Evolutionary conservation across 2,329 filamentous ascomycete species (phyloP).

Genomic region (Curvularia hawaiiensis): DNA sequence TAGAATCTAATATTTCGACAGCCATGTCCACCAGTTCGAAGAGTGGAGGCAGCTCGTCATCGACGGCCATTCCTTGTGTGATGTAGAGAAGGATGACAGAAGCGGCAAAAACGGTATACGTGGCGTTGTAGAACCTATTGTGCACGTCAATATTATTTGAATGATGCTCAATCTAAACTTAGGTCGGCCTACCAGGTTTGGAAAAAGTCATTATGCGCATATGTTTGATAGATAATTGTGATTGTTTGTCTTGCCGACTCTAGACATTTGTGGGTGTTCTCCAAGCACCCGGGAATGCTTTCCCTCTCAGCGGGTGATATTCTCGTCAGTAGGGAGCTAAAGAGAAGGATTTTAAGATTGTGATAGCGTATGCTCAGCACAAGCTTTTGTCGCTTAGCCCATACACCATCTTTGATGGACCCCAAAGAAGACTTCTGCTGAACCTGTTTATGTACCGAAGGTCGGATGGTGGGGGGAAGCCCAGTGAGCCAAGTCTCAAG

Average conservation of each 20-base stretch:
- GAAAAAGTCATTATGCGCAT: neutral
- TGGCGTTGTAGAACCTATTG: neutral
- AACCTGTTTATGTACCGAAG: neutral
- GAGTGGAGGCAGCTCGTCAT: neutral
- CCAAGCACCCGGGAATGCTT: neutral
- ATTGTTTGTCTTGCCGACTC: neutral
- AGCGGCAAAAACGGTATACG: neutral
- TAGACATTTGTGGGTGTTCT: neutral
- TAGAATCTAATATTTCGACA: neutral
- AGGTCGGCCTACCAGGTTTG: neutral
- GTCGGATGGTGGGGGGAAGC: neutral
- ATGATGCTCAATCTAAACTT: neutral
- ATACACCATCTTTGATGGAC: neutral
- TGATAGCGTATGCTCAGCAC: neutral
- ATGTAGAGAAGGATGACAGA: neutral
- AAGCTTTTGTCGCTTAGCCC: neutral
- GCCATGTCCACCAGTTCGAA: neutral
- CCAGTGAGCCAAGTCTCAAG: neutral
- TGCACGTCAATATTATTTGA: neutral
- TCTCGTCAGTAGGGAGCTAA: neutral
- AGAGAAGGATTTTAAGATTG: neutral
- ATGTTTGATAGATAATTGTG: neutral
- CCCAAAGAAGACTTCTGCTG: neutral
- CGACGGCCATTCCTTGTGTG: neutral
- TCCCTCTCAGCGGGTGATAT: neutral